Conservation (phyloP, 164 flowering plant genomes). For the Dillenia suffruticosa region DNA sequence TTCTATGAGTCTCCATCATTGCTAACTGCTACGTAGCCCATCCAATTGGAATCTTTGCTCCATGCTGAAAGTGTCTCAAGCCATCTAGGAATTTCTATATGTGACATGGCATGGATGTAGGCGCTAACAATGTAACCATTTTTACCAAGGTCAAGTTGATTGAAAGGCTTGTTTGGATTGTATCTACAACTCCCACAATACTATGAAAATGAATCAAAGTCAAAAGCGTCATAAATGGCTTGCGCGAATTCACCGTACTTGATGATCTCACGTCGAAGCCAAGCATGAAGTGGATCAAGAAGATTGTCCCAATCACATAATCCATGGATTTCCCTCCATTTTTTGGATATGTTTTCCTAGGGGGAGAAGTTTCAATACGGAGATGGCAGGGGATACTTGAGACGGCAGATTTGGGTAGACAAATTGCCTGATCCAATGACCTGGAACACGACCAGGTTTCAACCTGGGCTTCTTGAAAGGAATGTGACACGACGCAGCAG, state of each 20-base stretch:
- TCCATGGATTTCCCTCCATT: slow-evolving; percentile 25
- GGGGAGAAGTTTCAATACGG: no score
- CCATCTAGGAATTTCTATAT: neutral
- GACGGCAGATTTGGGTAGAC: no score
- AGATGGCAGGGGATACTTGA: no score
- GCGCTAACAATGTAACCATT: neutral
- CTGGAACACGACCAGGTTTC: no score
- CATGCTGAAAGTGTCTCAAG: neutral
- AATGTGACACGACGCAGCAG: no score
- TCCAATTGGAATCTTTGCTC: slow-evolving; percentile 2
- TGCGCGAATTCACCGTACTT: slow-evolving; percentile 38
- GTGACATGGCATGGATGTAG: neutral
- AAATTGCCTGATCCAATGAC: no score
- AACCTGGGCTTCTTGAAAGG: no score
- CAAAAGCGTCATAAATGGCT: slow-evolving; percentile 53
- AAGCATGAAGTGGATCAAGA: slow-evolving; percentile 48
- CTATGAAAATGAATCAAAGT: slow-evolving; percentile 41
- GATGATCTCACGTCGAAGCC: neutral
- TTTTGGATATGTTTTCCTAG: slow-evolving; percentile 36
- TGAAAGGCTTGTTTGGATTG: neutral
- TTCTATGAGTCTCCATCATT: neutral
- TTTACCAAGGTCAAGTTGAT: neutral
- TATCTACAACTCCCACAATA: slow-evolving; percentile 30
- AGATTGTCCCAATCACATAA: neutral
- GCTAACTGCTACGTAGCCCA: slow-evolving; percentile 1